phyloP scores from a whole-genome alignment of 108 stramenopile species.

The Nannochloropsis salina region DNA sequence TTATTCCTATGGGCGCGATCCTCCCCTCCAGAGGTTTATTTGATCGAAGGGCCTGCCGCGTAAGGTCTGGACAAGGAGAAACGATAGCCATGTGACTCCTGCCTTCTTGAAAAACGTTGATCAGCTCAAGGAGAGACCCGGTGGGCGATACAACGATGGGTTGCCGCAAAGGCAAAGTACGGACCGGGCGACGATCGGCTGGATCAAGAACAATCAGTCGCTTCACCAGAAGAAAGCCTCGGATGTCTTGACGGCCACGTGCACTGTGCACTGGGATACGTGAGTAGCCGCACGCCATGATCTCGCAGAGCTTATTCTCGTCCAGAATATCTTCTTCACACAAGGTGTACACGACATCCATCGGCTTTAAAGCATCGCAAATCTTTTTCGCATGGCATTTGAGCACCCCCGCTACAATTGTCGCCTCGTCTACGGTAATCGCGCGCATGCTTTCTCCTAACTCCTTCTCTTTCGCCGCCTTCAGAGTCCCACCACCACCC shows the following conservation, averaged over 20 bases:
- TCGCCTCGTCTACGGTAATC: slow-evolving; percentile 32
- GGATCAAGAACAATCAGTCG: slow-evolving; percentile 42
- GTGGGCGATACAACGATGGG: slow-evolving; percentile 40
- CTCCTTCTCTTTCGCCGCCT: slow-evolving; percentile 6
- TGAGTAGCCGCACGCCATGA: slow-evolving; percentile 46
- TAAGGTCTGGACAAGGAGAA: slow-evolving; percentile 25
- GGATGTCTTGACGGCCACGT: slow-evolving; percentile 34
- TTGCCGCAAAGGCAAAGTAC: slow-evolving; percentile 29
- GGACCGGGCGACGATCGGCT: slow-evolving; percentile 33
- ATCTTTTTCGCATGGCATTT: slow-evolving; percentile 33
- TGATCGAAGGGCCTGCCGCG: slow-evolving; percentile 33
- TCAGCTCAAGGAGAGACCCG: slow-evolving; percentile 39
- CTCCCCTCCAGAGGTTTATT: slow-evolving; percentile 36
- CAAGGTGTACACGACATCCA: slow-evolving; percentile 39
- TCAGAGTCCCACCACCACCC: neutral
- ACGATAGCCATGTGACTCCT: slow-evolving; percentile 43
- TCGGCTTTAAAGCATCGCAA: slow-evolving; percentile 24
- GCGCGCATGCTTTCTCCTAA: neutral
- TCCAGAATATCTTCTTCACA: slow-evolving; percentile 29
- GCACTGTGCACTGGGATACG: slow-evolving; percentile 42
- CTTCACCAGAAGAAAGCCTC: slow-evolving; percentile 47
- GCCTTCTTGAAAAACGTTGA: slow-evolving; percentile 44
- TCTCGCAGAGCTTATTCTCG: slow-evolving; percentile 38
- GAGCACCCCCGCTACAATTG: slow-evolving; percentile 46
- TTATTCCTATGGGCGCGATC: slow-evolving; percentile 42